Base-by-base conservation (phyloP, 169 alveolate species). In the Plasmodium cynomolgi region DNA sequence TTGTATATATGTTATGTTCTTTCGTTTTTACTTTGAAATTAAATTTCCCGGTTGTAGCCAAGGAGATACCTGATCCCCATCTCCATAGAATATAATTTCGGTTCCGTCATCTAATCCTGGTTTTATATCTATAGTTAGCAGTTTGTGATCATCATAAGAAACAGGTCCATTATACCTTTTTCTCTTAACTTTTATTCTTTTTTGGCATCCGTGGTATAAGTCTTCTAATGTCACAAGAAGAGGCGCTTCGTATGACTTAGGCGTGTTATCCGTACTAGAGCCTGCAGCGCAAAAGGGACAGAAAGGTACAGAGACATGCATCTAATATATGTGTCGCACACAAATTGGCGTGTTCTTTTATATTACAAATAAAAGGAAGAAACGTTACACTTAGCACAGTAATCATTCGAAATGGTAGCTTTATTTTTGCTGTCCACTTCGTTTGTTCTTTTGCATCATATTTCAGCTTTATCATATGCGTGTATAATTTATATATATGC, bases 61-160 rank as follows among this genome's bases (percentile, higher is more conserved):
- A 17, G 98, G 98, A 2, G 97, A 83, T 31, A 92, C 93, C 85
- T 97, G 98, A 83, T 97, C 98, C 1, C 98, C 98, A 82, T 97
- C 98, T 26, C 98, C 96, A 9, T 96, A 47, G 81, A 94, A 97
- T 20, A 97, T 96, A 56, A 97, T 81, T 88, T 84, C 92, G 4
- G 98, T 96, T 8, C 98, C 98, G 94, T 97, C 97, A 72, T 91
- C 91, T 97, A 97, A 96, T 15, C 98, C 97, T 92, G 98, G 98
- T 91, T 96, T 97, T 44, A 97, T 92, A 91, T 96, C 98, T 11
- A 97, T 88, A 62, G 84, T 95, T 23, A 97, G 95, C 15, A 94
- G 80, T 74, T 97, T 96, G 62, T 97, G 97, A 47, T 97, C 97
- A 68, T 95, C 95, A 91, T 96, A 96, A 4, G 71, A 95, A 29